A percentile compares a stretch with the other conserved stretches of the same genome.
phyloP scores from a whole-genome alignment of 1,284 basidiomycete species.

The Laetiporus sulphureus region DNA sequence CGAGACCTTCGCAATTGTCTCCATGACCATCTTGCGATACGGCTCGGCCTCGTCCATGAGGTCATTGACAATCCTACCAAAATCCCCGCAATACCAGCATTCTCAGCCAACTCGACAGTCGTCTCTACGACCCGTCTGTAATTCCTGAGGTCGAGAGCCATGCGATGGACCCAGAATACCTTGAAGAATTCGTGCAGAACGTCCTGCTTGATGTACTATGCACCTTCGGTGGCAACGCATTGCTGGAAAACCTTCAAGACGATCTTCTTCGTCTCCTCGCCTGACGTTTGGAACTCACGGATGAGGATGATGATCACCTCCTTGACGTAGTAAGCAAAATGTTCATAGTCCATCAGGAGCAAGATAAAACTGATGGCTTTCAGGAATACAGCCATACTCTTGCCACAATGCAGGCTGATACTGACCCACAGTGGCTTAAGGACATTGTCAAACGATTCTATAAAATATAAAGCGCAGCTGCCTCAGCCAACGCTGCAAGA shows the following conservation, averaged over 20 bases:
- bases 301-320: constrained; percentile 98
- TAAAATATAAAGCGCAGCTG: constrained; percentile 97
- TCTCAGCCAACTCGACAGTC: constrained; percentile 95
- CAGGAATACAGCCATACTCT: constrained; percentile 95
- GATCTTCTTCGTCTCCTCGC: constrained; percentile 99
- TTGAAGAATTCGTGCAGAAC: constrained; percentile 99
- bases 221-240: constrained; percentile 96
- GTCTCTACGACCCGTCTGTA: constrained; percentile 98
- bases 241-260: constrained; percentile 99
- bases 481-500: constrained; percentile 97
- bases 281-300: constrained; percentile 95
- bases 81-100: constrained; percentile 93
- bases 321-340: constrained; percentile 96
- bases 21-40: constrained; percentile 99
- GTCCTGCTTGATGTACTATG: constrained; percentile 92
- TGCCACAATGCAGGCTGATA: constrained; percentile 96
- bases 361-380: constrained; percentile 99
- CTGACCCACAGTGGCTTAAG: constrained; percentile 99
- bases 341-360: constrained; percentile 99
- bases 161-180: constrained; percentile 95
- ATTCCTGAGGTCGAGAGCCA: constrained; percentile 96
- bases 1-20: constrained; percentile 98
- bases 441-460: constrained; percentile 98
- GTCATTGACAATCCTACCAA: constrained; percentile 92
- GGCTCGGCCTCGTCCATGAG: constrained; percentile 96